phyloP scores from a whole-genome alignment of 495 filamentous ascomycete species.

The Extremus antarcticus region DNA sequence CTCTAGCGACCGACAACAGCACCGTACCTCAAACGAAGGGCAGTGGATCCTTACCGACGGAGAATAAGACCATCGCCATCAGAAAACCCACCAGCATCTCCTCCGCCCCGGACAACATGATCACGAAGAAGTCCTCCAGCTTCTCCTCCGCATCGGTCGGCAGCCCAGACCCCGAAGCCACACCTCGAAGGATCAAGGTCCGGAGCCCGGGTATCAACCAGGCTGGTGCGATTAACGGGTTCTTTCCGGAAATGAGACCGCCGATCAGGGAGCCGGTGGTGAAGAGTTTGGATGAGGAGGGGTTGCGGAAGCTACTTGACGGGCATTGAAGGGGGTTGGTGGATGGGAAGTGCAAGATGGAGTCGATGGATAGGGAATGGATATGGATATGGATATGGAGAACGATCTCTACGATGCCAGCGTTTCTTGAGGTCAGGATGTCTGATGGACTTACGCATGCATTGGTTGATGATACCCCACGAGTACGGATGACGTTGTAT shows the following conservation, averaged over 20 bases:
- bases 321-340: neutral
- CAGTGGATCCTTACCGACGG: neutral
- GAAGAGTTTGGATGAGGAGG: constrained; percentile 27
- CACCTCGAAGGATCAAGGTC: constrained; percentile 12
- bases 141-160: neutral
- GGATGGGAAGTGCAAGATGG: neutral
- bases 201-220: constrained; percentile 30
- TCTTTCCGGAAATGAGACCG: constrained; percentile 18
- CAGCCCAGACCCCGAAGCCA: neutral
- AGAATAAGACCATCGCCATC: neutral
- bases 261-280: constrained; percentile 21
- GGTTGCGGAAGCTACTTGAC: constrained; percentile 22
- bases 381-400: neutral
- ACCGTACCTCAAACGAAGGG: neutral
- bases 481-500: neutral
- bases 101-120: no score
- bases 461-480: neutral
- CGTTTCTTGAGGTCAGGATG: neutral
- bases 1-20: no score
- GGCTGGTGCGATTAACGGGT: constrained; percentile 26
- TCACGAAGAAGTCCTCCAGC: neutral
- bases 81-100: neutral
- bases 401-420: neutral
- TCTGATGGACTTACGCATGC: neutral
- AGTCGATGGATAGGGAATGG: neutral